These are phyloP conservation scores for Fabrea salina DNA, from an alignment of 169 alveolate species.

Conservation along the genomic window DNA sequence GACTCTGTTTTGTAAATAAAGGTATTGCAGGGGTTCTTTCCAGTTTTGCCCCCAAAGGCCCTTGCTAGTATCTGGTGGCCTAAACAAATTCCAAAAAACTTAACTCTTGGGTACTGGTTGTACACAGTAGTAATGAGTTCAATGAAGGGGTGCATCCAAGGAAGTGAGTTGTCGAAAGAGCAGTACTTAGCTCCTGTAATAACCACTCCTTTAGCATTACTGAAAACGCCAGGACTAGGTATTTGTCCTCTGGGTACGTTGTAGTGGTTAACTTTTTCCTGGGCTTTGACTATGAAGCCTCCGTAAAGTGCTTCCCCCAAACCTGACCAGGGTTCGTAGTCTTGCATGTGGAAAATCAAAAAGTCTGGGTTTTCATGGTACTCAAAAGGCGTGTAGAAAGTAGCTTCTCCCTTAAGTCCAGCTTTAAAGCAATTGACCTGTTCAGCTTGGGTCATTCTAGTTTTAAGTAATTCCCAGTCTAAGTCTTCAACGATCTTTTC, in stretches of 20 bases:
- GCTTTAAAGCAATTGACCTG: not conserved
- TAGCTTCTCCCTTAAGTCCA: not conserved
- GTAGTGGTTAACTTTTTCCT: not conserved
- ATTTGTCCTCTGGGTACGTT: not conserved
- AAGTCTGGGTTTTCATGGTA: conserved; percentile 12
- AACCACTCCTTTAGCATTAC: not conserved
- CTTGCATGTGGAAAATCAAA: not conserved
- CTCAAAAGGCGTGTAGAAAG: not conserved
- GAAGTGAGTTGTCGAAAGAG: not conserved
- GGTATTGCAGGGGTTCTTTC: not conserved
- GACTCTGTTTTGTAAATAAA: not conserved
- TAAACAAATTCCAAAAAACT: conserved; percentile 5
- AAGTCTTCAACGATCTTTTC: not conserved
- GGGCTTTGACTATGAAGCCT: not conserved
- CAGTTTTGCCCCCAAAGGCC: conserved; percentile 14
- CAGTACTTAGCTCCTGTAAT: not conserved
- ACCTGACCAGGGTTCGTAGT: not conserved
- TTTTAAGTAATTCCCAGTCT: not conserved
- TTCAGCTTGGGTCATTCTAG: not conserved
- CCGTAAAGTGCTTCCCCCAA: not conserved
- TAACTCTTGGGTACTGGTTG: not conserved
- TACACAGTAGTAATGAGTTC: not conserved
- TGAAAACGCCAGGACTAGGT: not conserved
- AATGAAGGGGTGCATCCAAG: not conserved
- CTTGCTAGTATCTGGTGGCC: not conserved